These are phyloP conservation scores for Salvia splendens DNA, from an alignment of 257 asterid genomes.

Conservation along the genomic window DNA sequence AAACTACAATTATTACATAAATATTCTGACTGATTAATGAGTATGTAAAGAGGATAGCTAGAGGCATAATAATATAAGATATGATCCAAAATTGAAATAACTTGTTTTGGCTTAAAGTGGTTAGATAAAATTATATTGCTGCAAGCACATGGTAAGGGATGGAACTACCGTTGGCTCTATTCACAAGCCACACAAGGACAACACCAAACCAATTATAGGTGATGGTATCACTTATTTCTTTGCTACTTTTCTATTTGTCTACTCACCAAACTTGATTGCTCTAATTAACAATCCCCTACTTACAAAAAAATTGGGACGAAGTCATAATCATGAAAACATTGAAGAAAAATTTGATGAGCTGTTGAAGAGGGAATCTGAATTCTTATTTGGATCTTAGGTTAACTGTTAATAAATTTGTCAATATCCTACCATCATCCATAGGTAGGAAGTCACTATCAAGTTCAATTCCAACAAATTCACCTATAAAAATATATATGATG, in stretches of 20 bases:
- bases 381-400: constrained; percentile 26
- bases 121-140: constrained; percentile 17
- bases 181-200: constrained; percentile 40
- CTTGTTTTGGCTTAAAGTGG: constrained; percentile 36
- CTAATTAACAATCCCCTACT: constrained; percentile 21
- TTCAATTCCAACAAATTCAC: constrained; percentile 8
- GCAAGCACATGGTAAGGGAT: constrained; percentile 61
- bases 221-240: constrained; percentile 30
- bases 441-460: constrained; percentile 30
- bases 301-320: constrained; percentile 13
- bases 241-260: constrained; percentile 28
- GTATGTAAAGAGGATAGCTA: no score
- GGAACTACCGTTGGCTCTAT: constrained; percentile 41
- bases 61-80: constrained; percentile 27
- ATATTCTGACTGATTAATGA: no score
- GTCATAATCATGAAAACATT: constrained; percentile 29
- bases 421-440: constrained; percentile 27
- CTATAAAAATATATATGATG: neutral
- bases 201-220: constrained; percentile 37
- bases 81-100: constrained; percentile 31
- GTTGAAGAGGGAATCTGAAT: constrained; percentile 31
- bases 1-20: no score
- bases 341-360: constrained; percentile 21
- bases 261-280: constrained; percentile 27
- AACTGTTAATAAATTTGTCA: constrained; percentile 20